Conservation (phyloP, 805 yeast species). For the Peterozyma xylosa region DNA sequence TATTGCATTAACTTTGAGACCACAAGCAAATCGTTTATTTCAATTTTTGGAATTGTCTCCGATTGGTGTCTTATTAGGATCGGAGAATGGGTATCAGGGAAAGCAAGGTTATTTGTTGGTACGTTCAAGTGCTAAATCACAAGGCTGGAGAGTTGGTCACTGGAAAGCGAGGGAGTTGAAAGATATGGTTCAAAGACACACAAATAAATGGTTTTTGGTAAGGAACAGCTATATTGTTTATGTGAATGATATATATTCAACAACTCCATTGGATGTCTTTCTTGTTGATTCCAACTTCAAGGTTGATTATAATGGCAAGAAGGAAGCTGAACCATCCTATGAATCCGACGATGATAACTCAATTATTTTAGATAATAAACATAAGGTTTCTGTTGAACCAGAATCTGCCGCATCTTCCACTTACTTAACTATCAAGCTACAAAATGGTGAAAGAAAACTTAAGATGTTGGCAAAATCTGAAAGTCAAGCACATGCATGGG, state of each 20-base stretch:
- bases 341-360: slow-evolving; percentile 10
- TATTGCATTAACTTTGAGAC: slow-evolving; percentile 52
- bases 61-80: slow-evolving; percentile 71
- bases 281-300: slow-evolving; percentile 74
- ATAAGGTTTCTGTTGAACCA: slow-evolving; percentile 20
- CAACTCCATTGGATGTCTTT: slow-evolving; percentile 87
- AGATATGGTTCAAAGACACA: slow-evolving; percentile 86
- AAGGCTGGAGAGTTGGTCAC: slow-evolving; percentile 96
- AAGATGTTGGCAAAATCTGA: slow-evolving; percentile 64
- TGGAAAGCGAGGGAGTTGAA: slow-evolving; percentile 69
- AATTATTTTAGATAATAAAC: slow-evolving; percentile 27
- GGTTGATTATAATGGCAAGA: slow-evolving; percentile 39
- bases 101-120: slow-evolving; percentile 84
- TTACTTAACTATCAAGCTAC: slow-evolving; percentile 49
- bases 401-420: slow-evolving; percentile 25
- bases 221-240: slow-evolving; percentile 80
- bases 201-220: slow-evolving; percentile 86
- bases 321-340: slow-evolving; percentile 11
- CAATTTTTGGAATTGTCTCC: slow-evolving; percentile 90
- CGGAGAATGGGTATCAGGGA: slow-evolving; percentile 76
- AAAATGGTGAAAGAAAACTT: slow-evolving; percentile 73
- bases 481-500: slow-evolving; percentile 65
- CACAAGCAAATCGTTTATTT: slow-evolving; percentile 77
- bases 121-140: slow-evolving; percentile 75
- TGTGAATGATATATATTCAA: slow-evolving; percentile 79